phyloP scores from a whole-genome alignment of 371 early-diverging fungal genomes.

The Saksenaea oblongispora region DNA sequence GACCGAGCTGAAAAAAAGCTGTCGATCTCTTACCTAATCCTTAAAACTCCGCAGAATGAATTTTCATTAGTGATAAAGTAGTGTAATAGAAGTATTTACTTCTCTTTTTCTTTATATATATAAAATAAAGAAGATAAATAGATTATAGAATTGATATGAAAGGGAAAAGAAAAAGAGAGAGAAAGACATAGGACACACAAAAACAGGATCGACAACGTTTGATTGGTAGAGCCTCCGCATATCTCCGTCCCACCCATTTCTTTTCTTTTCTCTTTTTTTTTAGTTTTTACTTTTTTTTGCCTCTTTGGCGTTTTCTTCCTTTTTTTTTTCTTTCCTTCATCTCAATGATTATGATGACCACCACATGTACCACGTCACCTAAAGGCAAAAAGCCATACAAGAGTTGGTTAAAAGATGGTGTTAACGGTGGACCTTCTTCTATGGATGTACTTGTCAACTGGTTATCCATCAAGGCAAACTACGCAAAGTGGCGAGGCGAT shows the following conservation, averaged over 20 bases:
- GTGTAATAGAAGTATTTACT: neutral
- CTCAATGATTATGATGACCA: slow-evolving; percentile 36
- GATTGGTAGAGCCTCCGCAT: slow-evolving; percentile 23
- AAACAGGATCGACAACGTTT: slow-evolving; percentile 30
- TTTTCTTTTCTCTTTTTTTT: slow-evolving; percentile 15
- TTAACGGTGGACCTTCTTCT: slow-evolving; percentile 48
- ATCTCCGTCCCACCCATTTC: slow-evolving; percentile 11
- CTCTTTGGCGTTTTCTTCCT: neutral
- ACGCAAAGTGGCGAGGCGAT: slow-evolving; percentile 50
- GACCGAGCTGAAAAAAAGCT: too few relatives aligned
- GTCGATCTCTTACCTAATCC: neutral
- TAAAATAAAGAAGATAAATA: neutral
- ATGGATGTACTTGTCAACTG: slow-evolving; percentile 50
- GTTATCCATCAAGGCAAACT: slow-evolving; percentile 47
- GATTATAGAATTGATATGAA: neutral
- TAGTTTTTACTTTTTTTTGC: slow-evolving; percentile 9
- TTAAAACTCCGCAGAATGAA: neutral
- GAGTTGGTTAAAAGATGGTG: slow-evolving; percentile 54
- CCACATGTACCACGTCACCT: slow-evolving; percentile 18
- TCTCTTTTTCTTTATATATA: neutral
- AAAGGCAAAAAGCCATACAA: slow-evolving; percentile 51
- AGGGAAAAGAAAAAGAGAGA: neutral
- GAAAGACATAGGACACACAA: neutral
- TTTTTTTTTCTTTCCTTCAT: slow-evolving; percentile 6
- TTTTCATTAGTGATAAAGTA: neutral